Conservation (phyloP, 1,139 yeast species). For the Arxiozyma telluris region DNA sequence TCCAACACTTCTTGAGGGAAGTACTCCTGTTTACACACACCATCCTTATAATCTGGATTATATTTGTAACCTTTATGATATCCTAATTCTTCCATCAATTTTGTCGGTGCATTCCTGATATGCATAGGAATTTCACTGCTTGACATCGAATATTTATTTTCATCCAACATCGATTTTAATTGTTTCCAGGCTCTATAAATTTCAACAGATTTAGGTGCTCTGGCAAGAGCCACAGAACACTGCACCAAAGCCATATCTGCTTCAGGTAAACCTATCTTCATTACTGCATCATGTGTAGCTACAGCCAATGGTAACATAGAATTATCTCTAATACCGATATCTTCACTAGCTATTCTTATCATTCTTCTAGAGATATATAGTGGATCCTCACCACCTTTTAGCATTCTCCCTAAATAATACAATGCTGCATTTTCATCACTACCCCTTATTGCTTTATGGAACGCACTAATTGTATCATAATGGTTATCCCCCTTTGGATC, state of each 20-base stretch:
- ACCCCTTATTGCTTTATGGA: conserved; percentile 87
- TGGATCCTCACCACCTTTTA: conserved; percentile 90
- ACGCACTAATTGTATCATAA: conserved; percentile 89
- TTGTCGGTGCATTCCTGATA: conserved; percentile 88
- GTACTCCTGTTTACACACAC: conserved; percentile 62
- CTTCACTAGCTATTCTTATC: conserved; percentile 90
- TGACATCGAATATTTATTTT: conserved; percentile 52
- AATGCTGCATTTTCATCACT: conserved; percentile 82
- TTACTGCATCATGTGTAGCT: conserved; percentile 78
- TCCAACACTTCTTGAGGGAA: conserved; percentile 46
- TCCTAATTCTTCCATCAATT: conserved; percentile 78
- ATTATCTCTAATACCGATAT: conserved; percentile 76
- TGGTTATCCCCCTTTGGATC: conserved; percentile 88
- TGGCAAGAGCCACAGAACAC: conserved; percentile 79
- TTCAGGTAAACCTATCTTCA: conserved; percentile 94
- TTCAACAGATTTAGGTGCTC: conserved; percentile 78
- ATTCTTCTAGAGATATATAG: conserved; percentile 82
- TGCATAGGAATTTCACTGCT: conserved; percentile 67
- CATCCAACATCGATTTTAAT: conserved; percentile 49
- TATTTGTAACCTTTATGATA: conserved; percentile 80
- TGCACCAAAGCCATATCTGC: conserved; percentile 87
- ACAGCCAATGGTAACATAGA: conserved; percentile 78
- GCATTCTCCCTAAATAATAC: conserved; percentile 78
- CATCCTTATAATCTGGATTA: conserved; percentile 70
- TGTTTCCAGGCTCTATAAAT: conserved; percentile 70